phyloP scores from a whole-genome alignment of 768 basidiomycete genomes.

The Tulasnella sp. region DNA sequence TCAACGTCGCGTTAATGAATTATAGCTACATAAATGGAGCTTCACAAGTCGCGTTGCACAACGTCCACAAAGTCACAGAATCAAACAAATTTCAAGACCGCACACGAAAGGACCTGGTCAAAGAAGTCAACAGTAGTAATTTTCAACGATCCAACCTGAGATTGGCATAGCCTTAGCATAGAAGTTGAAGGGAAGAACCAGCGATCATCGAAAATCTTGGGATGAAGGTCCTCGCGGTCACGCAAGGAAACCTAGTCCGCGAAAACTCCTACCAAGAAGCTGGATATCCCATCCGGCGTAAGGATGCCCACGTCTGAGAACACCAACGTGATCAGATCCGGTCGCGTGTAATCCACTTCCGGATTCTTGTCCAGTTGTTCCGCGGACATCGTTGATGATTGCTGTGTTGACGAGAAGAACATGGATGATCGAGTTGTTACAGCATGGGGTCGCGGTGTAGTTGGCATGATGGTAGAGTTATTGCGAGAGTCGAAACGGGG shows the following conservation, averaged over 20 bases:
- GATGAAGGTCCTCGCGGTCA: too few species aligned
- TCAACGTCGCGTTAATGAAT: too few species aligned
- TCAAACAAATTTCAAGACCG: too few species aligned
- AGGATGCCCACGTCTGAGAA: constrained; percentile 91
- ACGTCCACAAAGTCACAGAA: too few species aligned
- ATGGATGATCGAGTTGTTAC: constrained; percentile 2
- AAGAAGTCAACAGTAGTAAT: too few species aligned
- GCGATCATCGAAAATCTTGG: too few species aligned
- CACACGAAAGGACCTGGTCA: too few species aligned
- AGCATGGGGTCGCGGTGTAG: constrained; percentile 20
- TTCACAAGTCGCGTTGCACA: too few species aligned
- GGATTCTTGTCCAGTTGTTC: constrained; percentile 79
- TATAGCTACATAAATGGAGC: too few species aligned
- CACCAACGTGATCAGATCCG: constrained; percentile 87
- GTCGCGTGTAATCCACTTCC: constrained; percentile 88
- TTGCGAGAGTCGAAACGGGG: constrained; percentile 10
- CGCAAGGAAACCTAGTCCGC: constrained; percentile 19
- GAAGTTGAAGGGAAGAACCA: too few species aligned
- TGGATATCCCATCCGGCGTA: constrained; percentile 87
- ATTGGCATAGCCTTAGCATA: too few species aligned
- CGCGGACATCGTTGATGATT: constrained; percentile 50
- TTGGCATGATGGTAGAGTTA: constrained; percentile 12
- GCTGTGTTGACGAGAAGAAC: constrained; percentile 17
- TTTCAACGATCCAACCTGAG: too few species aligned
- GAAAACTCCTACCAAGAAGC: constrained; percentile 89